phyloP scores from a whole-genome alignment of 805 yeast species.

The Starmerella geochares region DNA sequence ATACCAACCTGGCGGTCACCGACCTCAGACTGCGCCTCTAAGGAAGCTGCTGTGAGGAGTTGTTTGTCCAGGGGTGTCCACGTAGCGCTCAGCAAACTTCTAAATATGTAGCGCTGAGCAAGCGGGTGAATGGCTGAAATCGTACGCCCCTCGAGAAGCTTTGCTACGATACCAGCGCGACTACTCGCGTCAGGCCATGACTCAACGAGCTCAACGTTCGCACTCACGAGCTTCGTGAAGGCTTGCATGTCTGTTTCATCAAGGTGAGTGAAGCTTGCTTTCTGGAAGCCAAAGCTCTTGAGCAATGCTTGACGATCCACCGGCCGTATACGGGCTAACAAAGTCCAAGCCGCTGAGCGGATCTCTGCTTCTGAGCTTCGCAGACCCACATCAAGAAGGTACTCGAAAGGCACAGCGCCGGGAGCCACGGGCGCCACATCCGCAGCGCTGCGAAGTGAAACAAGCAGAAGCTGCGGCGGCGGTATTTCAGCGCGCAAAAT shows the following conservation, averaged over 20 bases:
- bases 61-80: neutral
- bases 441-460: conserved; percentile 5
- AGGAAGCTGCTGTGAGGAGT: neutral
- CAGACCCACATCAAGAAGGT: conserved; percentile 7
- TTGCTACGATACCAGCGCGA: neutral
- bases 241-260: neutral
- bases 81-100: neutral
- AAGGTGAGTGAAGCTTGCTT: neutral
- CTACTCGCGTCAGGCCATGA: neutral
- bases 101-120: neutral
- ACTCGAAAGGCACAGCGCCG: conserved; percentile 7
- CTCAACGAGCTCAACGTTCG: neutral
- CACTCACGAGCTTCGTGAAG: neutral
- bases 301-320: neutral
- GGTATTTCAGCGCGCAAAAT: conserved; percentile 7
- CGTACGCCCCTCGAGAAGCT: neutral
- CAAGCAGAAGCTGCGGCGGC: conserved; percentile 7
- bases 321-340: conserved; percentile 1
- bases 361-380: neutral
- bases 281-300: neutral
- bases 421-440: conserved; percentile 2
- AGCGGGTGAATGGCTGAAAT: neutral
- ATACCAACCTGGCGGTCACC: conserved; percentile 3
- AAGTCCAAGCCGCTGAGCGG: neutral
- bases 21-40: neutral